These are phyloP conservation scores for Pouteria campechiana DNA, from an alignment of 179 eudicot genomes.

Conservation along the genomic window DNA sequence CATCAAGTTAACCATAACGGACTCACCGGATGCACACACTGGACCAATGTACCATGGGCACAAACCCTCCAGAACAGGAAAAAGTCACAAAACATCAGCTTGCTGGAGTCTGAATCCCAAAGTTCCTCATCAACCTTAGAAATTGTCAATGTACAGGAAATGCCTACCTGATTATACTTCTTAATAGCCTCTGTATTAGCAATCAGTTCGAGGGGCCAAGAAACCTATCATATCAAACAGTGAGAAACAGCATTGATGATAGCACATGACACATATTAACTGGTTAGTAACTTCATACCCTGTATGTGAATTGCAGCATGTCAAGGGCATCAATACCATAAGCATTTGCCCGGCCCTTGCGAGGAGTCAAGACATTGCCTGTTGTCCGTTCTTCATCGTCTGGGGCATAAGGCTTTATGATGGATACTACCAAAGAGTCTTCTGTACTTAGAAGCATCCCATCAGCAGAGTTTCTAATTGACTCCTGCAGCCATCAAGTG, in stretches of 20 bases:
- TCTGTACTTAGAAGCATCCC: conserved; percentile 65
- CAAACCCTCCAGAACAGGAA: too few species aligned
- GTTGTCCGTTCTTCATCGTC: conserved; percentile 35
- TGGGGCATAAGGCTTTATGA: conserved; percentile 34
- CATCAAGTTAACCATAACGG: too few species aligned
- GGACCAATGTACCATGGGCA: too few species aligned
- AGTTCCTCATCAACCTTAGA: too few species aligned
- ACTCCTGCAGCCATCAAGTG: conserved; percentile 41
- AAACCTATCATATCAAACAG: conserved; percentile 34
- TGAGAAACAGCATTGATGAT: background rate
- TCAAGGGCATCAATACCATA: conserved; percentile 74
- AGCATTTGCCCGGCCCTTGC: conserved; percentile 40
- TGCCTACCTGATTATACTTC: conserved; percentile 86
- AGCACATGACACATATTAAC: background rate
- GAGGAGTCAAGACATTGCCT: conserved; percentile 40
- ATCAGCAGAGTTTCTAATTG: conserved; percentile 86
- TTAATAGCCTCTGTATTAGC: conserved; percentile 76
- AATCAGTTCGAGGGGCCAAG: conserved; percentile 98
- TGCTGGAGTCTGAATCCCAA: too few species aligned
- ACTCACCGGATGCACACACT: too few species aligned
- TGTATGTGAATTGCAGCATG: conserved; percentile 72
- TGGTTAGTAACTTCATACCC: conserved; percentile 26
- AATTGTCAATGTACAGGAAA: too few species aligned
- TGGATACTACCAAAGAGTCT: conserved; percentile 74
- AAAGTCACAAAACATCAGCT: too few species aligned